A percentile compares a stretch with the other conserved stretches of the same genome.
phyloP scores from a whole-genome alignment of 352 stramenopile genomes.

The Phytophthora idaei region DNA sequence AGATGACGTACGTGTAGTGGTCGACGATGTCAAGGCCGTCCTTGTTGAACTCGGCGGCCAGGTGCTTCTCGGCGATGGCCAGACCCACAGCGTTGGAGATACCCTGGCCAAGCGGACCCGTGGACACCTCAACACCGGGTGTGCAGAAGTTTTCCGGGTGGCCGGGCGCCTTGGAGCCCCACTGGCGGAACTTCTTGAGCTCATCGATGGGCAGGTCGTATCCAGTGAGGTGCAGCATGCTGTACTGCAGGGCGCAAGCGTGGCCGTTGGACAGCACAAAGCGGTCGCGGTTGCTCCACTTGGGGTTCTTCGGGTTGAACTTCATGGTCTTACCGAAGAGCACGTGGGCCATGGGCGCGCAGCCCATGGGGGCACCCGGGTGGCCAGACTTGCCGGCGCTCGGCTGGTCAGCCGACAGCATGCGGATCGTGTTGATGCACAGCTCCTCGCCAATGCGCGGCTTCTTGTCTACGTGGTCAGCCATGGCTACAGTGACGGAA shows the following conservation, averaged over 20 bases:
- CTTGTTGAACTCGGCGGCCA: slow-evolving; percentile 98
- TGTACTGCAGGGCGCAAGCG: slow-evolving; percentile 98
- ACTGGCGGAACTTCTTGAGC: slow-evolving; percentile 97
- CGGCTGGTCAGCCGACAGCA: slow-evolving; percentile 97
- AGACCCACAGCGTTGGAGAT: slow-evolving; percentile 98
- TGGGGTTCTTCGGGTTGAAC: slow-evolving; percentile 87
- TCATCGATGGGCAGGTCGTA: slow-evolving; percentile 96
- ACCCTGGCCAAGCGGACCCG: slow-evolving; percentile 96
- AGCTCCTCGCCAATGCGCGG: slow-evolving; percentile 79
- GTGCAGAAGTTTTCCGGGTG: slow-evolving; percentile 98
- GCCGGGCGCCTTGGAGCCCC: slow-evolving; percentile 95
- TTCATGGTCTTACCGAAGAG: slow-evolving; percentile 95
- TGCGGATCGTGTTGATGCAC: slow-evolving; percentile 98
- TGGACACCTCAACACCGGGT: slow-evolving; percentile 96
- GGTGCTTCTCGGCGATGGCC: slow-evolving; percentile 97
- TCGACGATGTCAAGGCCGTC: slow-evolving; percentile 95
- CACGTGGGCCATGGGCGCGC: slow-evolving; percentile 97
- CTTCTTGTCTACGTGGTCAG: slow-evolving; percentile 85
- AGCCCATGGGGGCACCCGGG: slow-evolving; percentile 98
- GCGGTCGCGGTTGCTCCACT: slow-evolving; percentile 96
- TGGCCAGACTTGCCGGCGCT: slow-evolving; percentile 98
- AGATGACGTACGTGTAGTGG: slow-evolving; percentile 99
- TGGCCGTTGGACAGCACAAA: slow-evolving; percentile 99
- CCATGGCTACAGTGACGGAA: slow-evolving; percentile 45
- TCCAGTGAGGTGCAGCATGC: slow-evolving; percentile 98